phyloP scores from a whole-genome alignment of 176 grass and related monocot genomes.

The Tillandsia fasciculata region DNA sequence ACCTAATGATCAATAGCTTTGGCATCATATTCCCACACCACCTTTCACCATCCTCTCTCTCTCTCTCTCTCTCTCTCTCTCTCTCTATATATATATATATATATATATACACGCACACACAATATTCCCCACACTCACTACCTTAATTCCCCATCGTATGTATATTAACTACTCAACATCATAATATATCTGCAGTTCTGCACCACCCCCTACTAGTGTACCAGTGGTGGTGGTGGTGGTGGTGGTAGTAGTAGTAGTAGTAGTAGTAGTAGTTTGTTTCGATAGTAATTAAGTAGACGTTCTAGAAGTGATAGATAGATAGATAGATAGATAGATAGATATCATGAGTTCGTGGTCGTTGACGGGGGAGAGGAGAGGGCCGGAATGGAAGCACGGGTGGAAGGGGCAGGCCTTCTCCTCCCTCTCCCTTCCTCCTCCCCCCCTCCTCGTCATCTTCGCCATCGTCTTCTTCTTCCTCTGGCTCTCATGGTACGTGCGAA shows the following conservation, averaged over 20 bases:
- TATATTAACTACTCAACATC: no score
- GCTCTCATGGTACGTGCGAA: constrained; percentile 47
- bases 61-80: background rate
- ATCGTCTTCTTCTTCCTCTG: constrained; percentile 75
- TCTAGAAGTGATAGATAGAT: no score
- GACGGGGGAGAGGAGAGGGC: constrained; percentile 26
- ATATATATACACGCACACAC: background rate
- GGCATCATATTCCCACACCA: background rate
- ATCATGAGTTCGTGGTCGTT: constrained; percentile 30
- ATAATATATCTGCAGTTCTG: no score
- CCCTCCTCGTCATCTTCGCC: constrained; percentile 62
- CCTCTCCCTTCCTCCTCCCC: constrained; percentile 45
- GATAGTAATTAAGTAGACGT: background rate
- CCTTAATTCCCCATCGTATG: no score
- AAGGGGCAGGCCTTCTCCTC: constrained; percentile 37
- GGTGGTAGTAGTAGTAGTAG: background rate
- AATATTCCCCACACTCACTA: no score
- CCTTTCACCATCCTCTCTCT: background rate
- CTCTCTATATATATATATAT: no score
- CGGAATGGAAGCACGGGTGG: constrained; percentile 57
- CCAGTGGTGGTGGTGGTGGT: no score
- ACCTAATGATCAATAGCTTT: background rate
- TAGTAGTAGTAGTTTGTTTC: background rate
- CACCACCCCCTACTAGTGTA: no score
- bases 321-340: no score